Percentiles rank a stretch among this genome's conserved stretches.
Conservation (phyloP, 306 rosid genomes). For the Cicer arietinum region DNA sequence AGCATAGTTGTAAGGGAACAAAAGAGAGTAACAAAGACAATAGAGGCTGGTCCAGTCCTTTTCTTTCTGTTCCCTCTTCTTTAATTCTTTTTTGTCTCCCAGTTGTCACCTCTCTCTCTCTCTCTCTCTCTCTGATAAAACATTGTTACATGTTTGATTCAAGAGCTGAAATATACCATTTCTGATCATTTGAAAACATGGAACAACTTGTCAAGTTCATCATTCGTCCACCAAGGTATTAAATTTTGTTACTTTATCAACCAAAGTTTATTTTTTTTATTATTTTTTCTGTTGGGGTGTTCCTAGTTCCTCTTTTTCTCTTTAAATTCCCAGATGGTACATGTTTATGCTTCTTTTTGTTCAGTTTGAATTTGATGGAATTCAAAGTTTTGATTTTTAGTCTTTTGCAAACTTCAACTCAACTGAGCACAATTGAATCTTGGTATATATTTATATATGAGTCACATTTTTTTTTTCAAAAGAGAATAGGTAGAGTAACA, state of each 20-base stretch:
- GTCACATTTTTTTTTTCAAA: background rate
- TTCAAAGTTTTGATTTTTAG: slow-evolving; percentile 36
- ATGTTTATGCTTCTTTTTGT: slow-evolving; percentile 34
- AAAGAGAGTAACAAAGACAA: slow-evolving; percentile 46
- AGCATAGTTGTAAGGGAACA: slow-evolving; percentile 35
- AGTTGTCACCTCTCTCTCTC: slow-evolving; percentile 37
- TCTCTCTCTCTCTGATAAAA: slow-evolving; percentile 9
- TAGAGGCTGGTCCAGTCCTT: slow-evolving; percentile 40
- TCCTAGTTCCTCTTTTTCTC: background rate
- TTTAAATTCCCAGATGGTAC: slow-evolving; percentile 25
- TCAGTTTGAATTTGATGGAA: slow-evolving; percentile 38
- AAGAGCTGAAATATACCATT: slow-evolving; percentile 39
- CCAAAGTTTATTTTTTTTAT: background rate
- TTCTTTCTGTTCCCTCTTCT: slow-evolving; percentile 42
- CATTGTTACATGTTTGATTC: slow-evolving; percentile 14
- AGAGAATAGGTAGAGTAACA: slow-evolving; percentile 8
- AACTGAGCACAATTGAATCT: slow-evolving; percentile 25
- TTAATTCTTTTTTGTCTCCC: slow-evolving; percentile 46
- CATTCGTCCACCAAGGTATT: slow-evolving; percentile 59
- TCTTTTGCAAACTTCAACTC: slow-evolving; percentile 20
- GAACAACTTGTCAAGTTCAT: slow-evolving; percentile 58
- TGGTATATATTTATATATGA: background rate
- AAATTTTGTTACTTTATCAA: slow-evolving; percentile 25
- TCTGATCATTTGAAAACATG: slow-evolving; percentile 53
- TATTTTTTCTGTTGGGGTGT: background rate